Conservation (phyloP, 768 basidiomycete species). For the Trametes cubensis region DNA sequence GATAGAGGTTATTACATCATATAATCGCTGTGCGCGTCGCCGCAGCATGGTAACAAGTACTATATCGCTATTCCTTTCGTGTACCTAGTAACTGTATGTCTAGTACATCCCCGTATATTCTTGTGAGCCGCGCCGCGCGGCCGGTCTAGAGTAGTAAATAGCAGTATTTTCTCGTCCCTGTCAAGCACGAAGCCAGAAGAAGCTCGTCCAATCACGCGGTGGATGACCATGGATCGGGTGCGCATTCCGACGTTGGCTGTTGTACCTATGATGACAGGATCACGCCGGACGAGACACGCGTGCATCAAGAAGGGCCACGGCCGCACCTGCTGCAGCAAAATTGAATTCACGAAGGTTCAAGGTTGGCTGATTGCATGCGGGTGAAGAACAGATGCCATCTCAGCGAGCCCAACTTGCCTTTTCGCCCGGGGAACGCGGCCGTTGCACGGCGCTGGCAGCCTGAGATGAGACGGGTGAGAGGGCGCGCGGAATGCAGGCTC, state of each 20-base stretch:
- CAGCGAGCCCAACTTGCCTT: slow-evolving; percentile 5
- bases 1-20: slow-evolving; percentile 23
- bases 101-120: slow-evolving; percentile 14
- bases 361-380: slow-evolving; percentile 3
- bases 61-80: slow-evolving; percentile 17
- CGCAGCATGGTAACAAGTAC: slow-evolving; percentile 21
- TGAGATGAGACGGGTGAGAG: not conserved
- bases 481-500: slow-evolving; percentile 11
- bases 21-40: slow-evolving; percentile 16
- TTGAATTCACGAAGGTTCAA: slow-evolving; percentile 18
- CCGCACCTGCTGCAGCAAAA: slow-evolving; percentile 1
- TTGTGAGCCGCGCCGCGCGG: slow-evolving; percentile 13
- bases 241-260: slow-evolving; percentile 1
- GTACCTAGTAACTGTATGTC: slow-evolving; percentile 24
- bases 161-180: slow-evolving; percentile 18
- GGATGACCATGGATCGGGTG: slow-evolving; percentile 12
- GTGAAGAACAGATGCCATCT: slow-evolving; percentile 10
- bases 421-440: slow-evolving; percentile 8
- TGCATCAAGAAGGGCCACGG: slow-evolving; percentile 16
- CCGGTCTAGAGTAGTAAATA: slow-evolving; percentile 18
- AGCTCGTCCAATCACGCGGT: not conserved
- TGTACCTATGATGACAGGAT: slow-evolving; percentile 1
- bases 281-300: slow-evolving; percentile 7
- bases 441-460: slow-evolving; percentile 6
- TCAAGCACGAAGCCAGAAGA: slow-evolving; percentile 10